These are phyloP conservation scores for Rhodocollybia butyracea DNA, from an alignment of 768 basidiomycete species.

Conservation along the genomic window DNA sequence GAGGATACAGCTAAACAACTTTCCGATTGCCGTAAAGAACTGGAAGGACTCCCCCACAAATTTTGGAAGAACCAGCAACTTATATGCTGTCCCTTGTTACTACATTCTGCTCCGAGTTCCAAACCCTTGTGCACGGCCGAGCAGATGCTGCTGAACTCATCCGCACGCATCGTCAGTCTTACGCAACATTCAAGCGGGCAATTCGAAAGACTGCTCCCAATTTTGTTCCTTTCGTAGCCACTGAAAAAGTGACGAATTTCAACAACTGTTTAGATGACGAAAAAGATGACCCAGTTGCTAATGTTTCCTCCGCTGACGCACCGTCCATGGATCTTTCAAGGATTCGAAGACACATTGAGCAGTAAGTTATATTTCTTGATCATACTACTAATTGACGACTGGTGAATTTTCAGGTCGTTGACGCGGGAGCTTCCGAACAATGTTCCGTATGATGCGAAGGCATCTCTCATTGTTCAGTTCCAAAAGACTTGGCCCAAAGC, in stretches of 20 bases:
- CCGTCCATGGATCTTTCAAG: slow-evolving; percentile 26
- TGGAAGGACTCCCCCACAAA: slow-evolving; percentile 25
- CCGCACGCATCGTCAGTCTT: slow-evolving; percentile 26
- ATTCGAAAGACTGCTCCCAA: slow-evolving; percentile 32
- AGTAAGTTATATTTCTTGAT: slow-evolving; percentile 19
- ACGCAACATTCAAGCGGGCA: slow-evolving; percentile 22
- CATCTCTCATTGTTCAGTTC: slow-evolving; percentile 19
- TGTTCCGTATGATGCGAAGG: slow-evolving; percentile 26
- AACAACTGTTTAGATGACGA: slow-evolving; percentile 15
- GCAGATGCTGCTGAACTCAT: slow-evolving; percentile 23
- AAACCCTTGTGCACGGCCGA: slow-evolving; percentile 25
- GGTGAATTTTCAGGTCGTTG: slow-evolving; percentile 3
- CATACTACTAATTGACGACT: neutral
- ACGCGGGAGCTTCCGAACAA: slow-evolving; percentile 26
- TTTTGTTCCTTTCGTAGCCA: slow-evolving; percentile 26
- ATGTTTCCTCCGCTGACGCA: slow-evolving; percentile 15
- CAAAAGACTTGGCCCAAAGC: slow-evolving; percentile 19
- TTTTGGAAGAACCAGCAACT: slow-evolving; percentile 32
- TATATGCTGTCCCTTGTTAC: slow-evolving; percentile 33
- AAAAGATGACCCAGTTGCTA: slow-evolving; percentile 9
- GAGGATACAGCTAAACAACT: slow-evolving; percentile 22
- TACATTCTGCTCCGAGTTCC: slow-evolving; percentile 26
- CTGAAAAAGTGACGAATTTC: slow-evolving; percentile 1
- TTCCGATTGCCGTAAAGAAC: slow-evolving; percentile 20
- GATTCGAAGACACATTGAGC: slow-evolving; percentile 28